Evolutionary conservation across 768 basidiomycete genomes (phyloP), one percentile per base, ranked within the genome.

Genomic region (Termitomyces sp.): DNA sequence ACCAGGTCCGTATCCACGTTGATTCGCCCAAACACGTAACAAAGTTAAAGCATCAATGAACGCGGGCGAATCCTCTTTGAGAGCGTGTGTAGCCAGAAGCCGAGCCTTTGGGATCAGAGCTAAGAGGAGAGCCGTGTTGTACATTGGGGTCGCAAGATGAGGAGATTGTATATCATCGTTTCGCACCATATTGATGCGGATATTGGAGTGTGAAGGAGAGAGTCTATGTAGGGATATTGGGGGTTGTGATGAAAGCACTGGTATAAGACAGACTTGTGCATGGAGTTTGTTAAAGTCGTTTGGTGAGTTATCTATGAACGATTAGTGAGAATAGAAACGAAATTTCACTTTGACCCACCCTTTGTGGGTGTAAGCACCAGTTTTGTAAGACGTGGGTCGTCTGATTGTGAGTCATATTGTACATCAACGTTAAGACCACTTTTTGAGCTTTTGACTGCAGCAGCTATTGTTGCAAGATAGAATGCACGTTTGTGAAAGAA

Each of bases 401-500:
- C 81, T 18, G 76, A 75, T 0, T 80, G 73, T 2, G 85, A 87
- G 13, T 83, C 79, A 70, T 87, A 94, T 33, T 73, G 74, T 18
- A 84, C 73, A n/a, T 91, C 84, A 3, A 91, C 83, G 15, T 80
- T 78, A 16, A 87, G 71, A 9, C 73, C 73, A 54, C 68, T 75
- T 63, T 81, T 78, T 13, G 79, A 73, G 39, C 75, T 72, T 46
- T 75, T 75, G 42, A 94, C 71, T 1, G 84, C 82, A 8, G 83
- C 79, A 2, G 92, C 91, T 49, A 98, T 76, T 4, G 83, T 84
- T 7, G 94, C 90, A 20, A 98, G 83, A 74, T 93, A 99, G 70
- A 90, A 94, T 0, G 93, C 88, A 42, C 92, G 82, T 70, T 98
- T 98, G 70, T 96, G 90, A 71, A 96, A 96, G 72, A 90, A 94